These are phyloP conservation scores for Medicago arabica DNA, from an alignment of 306 rosid species.

Conservation along the genomic window DNA sequence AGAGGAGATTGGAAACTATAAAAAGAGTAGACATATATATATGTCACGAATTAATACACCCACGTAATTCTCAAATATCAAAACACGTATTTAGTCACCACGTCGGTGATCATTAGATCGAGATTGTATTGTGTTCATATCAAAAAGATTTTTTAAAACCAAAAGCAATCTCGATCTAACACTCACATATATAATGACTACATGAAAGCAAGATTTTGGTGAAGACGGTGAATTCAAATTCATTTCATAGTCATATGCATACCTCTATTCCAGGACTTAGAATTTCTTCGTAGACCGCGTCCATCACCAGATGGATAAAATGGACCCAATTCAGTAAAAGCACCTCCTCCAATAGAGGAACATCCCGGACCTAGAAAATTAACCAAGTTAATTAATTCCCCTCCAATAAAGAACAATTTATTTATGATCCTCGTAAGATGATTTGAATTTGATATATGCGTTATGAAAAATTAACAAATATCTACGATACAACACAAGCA, in stretches of 20 bases:
- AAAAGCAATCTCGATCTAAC: no score
- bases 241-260: neutral
- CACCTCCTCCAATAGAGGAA: slow-evolving; percentile 92
- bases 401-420: slow-evolving; percentile 5
- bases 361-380: slow-evolving; percentile 77
- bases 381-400: neutral
- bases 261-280: slow-evolving; percentile 91
- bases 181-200: neutral
- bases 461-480: neutral
- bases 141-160: no score
- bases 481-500: neutral
- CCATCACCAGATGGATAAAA: slow-evolving; percentile 83
- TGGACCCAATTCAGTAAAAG: slow-evolving; percentile 92
- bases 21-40: neutral
- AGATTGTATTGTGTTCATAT: neutral
- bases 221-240: no score
- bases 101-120: no score
- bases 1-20: slow-evolving; percentile 82
- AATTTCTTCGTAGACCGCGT: slow-evolving; percentile 68
- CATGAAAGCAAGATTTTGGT: neutral
- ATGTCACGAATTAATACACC: neutral
- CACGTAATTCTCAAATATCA: slow-evolving; percentile 6
- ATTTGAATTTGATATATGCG: neutral
- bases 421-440: neutral
- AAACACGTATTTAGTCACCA: neutral